Percentiles rank a stretch among this genome's conserved stretches.
Evolutionary conservation across 2,329 filamentous ascomycete species (phyloP).

Genomic region (Bipolaris victoriae): DNA sequence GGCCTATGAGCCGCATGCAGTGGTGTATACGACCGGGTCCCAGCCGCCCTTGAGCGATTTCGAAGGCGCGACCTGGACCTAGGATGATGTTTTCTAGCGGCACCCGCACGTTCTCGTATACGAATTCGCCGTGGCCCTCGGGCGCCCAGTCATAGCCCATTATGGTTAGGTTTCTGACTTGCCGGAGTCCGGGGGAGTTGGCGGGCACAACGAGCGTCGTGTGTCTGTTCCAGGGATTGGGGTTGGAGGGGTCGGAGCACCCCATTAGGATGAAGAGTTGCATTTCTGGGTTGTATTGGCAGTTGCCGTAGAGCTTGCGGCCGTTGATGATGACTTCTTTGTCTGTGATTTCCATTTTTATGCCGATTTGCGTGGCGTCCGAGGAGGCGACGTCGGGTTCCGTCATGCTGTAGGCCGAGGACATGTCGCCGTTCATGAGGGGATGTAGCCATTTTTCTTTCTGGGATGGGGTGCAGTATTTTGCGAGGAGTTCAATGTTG

Average conservation of each 20-base stretch:
- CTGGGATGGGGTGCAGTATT: slow-evolving; percentile 58
- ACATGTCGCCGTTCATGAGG: slow-evolving; percentile 56
- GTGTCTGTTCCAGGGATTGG: slow-evolving; percentile 50
- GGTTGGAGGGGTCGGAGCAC: slow-evolving; percentile 50
- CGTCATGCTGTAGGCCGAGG: slow-evolving; percentile 60
- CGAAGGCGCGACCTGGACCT: slow-evolving; percentile 51
- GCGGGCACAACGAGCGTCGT: slow-evolving; percentile 51
- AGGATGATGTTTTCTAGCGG: slow-evolving; percentile 52
- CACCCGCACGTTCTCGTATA: slow-evolving; percentile 52
- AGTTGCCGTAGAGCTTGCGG: slow-evolving; percentile 52
- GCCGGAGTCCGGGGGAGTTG: slow-evolving; percentile 48
- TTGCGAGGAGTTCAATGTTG: slow-evolving; percentile 61
- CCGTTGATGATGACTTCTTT: slow-evolving; percentile 52
- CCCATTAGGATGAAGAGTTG: slow-evolving; percentile 48
- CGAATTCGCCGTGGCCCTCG: slow-evolving; percentile 52
- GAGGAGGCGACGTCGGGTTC: slow-evolving; percentile 59
- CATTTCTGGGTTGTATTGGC: slow-evolving; percentile 48
- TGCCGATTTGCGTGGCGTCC: slow-evolving; percentile 57
- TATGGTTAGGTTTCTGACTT: slow-evolving; percentile 50
- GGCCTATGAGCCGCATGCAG: slow-evolving; percentile 53
- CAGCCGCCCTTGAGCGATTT: slow-evolving; percentile 52
- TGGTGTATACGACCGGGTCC: slow-evolving; percentile 53
- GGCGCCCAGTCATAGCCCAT: slow-evolving; percentile 54
- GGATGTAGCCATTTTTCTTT: slow-evolving; percentile 59
- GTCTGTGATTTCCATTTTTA: slow-evolving; percentile 45